Evolutionary conservation across 805 yeast genomes (phyloP), one percentile per base, ranked within the genome.

Genomic region (Candida maesae): DNA sequence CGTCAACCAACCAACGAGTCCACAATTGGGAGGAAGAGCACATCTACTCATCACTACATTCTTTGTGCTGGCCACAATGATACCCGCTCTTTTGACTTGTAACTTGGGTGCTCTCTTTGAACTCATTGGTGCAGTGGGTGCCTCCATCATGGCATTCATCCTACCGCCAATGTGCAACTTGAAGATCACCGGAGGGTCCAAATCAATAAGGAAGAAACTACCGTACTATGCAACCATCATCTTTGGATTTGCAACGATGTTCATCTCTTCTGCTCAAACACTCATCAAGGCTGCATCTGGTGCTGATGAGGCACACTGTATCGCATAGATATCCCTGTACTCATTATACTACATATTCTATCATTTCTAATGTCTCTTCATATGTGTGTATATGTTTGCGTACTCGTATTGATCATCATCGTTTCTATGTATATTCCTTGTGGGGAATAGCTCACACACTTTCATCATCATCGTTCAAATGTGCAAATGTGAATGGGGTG

Each of bases 51-150:
- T 84, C 29, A 91, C 97, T 0, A 74, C 88, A 0, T 52, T 71
- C 0, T 62, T 87, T 34, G 84, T 85, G 1, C 64, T 81, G 21
- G 44, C 76, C 0, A 83, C 95, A 0, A 84, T 89, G 90, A 55
- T 76, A 0, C 80, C 88, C 2, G 73, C 97, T 0, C 65, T 91
- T 24, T 63, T 79, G 42, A 87, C 96, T 0, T 90, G 96, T 56
- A 87, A 89, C 50, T 68, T 90, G 41, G 98, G 98, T 1, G 84
- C 93, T 11, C 81, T 91, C 21, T 68, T 90, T 30, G 97, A 91
- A 57, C 70, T 90, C 3, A 89, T 88, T 24, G 98, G 98, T 2
- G 90, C 96, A 0, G 84, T 95, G 0, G 84, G 95, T 0, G 97
- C 97, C 0, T 87, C 95, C 15, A 68, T 85, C 28, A 81, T 91